Percentiles rank a stretch among this genome's conserved stretches.
Evolutionary conservation across 2,329 filamentous ascomycete species (phyloP).

Genomic region (Botrytis elliptica): DNA sequence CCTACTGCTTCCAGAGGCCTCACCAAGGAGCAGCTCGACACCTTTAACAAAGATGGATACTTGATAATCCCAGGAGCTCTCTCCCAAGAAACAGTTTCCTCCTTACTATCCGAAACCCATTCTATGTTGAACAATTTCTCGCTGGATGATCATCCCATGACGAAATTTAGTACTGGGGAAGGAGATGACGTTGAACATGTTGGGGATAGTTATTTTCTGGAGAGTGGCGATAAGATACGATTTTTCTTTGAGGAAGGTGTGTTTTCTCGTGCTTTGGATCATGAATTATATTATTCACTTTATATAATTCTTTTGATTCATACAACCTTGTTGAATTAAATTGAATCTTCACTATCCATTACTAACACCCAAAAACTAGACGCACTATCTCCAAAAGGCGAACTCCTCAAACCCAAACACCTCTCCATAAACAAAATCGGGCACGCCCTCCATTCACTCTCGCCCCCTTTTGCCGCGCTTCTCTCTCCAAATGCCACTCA

Average conservation of each 20-base stretch:
- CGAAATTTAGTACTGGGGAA: constrained; percentile 85
- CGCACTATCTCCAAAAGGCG: constrained; percentile 67
- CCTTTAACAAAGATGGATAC: constrained; percentile 83
- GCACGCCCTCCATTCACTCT: constrained; percentile 71
- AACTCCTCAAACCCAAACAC: constrained; percentile 74
- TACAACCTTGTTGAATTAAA: background rate
- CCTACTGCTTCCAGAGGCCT: constrained; percentile 45
- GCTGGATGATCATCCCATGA: constrained; percentile 85
- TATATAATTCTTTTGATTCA: background rate
- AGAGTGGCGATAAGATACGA: constrained; percentile 83
- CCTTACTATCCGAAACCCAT: constrained; percentile 73
- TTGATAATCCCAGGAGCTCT: constrained; percentile 82
- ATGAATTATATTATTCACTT: background rate
- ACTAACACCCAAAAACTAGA: constrained; percentile 46
- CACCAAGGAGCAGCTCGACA: constrained; percentile 65
- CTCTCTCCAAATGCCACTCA: constrained; percentile 45
- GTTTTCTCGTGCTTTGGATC: background rate
- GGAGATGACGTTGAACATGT: constrained; percentile 66
- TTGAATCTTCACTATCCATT: background rate
- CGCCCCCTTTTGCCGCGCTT: constrained; percentile 61
- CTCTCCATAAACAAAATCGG: constrained; percentile 88
- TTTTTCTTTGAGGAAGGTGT: constrained; percentile 91
- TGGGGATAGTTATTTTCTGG: constrained; percentile 91
- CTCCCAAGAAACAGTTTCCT: constrained; percentile 59
- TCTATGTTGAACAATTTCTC: constrained; percentile 72